phyloP scores from a whole-genome alignment of 208 protist species.

The Crithidia acanthocephali region DNA sequence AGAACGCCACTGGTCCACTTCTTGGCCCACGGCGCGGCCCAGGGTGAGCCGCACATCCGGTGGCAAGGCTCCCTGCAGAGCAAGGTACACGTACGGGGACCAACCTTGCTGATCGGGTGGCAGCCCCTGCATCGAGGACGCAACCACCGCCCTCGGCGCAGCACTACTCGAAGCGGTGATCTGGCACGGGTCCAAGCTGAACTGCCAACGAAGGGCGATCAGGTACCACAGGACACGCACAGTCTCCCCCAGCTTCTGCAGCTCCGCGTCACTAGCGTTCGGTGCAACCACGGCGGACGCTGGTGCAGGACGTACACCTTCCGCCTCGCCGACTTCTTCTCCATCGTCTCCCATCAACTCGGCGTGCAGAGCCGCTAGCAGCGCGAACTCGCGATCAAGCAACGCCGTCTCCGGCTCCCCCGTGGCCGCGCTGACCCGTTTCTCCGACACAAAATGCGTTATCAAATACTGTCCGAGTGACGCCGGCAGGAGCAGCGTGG shows the following conservation, averaged over 20 bases:
- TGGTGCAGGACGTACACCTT: no score
- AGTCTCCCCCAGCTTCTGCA: slow-evolving; percentile 26
- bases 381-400: slow-evolving; percentile 19
- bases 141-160: neutral
- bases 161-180: neutral
- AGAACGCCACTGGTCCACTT: slow-evolving; percentile 51
- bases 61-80: slow-evolving; percentile 45
- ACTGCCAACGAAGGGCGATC: slow-evolving; percentile 41
- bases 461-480: slow-evolving; percentile 14
- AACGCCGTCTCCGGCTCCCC: slow-evolving; percentile 31
- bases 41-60: slow-evolving; percentile 35
- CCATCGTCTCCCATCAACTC: neutral
- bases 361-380: slow-evolving; percentile 8
- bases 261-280: slow-evolving; percentile 9
- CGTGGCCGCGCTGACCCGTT: slow-evolving; percentile 5
- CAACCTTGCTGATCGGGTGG: slow-evolving; percentile 38
- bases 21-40: slow-evolving; percentile 36
- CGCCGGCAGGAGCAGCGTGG: neutral
- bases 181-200: slow-evolving; percentile 18
- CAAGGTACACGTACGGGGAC: slow-evolving; percentile 59
- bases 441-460: slow-evolving; percentile 8
- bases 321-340: neutral
- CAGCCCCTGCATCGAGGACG: neutral
- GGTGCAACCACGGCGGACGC: neutral
- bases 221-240: slow-evolving; percentile 56